These are phyloP conservation scores for Beauveria varroae DNA, from an alignment of 2,329 filamentous ascomycete species.

Conservation along the genomic window DNA sequence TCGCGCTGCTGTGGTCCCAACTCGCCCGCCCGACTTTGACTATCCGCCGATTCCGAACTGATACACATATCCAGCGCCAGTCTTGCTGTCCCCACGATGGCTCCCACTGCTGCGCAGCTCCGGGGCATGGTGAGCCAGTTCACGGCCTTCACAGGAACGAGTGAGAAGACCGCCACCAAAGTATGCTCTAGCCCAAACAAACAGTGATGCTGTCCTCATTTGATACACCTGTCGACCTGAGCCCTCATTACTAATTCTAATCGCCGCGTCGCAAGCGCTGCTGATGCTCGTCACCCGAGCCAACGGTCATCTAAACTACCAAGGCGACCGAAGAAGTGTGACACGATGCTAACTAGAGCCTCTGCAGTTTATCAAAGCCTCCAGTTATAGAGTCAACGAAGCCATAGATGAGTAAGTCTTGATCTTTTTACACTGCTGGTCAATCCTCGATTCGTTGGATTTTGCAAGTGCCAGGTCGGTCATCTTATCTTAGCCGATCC, in stretches of 20 bases:
- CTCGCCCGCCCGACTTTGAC: background rate
- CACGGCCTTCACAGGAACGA: slow-evolving; percentile 33
- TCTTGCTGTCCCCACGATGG: slow-evolving; percentile 21
- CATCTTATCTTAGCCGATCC: background rate
- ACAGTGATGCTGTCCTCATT: background rate
- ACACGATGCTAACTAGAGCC: background rate
- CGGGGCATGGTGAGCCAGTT: slow-evolving; percentile 36
- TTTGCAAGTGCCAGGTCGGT: background rate
- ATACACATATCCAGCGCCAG: background rate
- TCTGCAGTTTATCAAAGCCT: slow-evolving; percentile 38
- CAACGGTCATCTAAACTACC: background rate
- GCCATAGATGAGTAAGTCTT: slow-evolving; percentile 51
- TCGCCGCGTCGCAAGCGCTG: background rate
- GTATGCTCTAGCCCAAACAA: slow-evolving; percentile 27
- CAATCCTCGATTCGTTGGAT: background rate
- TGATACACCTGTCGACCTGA: background rate
- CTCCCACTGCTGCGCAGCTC: slow-evolving; percentile 30
- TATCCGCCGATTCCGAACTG: background rate
- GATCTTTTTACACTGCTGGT: background rate
- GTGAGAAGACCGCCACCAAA: slow-evolving; percentile 35
- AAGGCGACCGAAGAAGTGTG: background rate
- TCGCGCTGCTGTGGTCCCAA: background rate
- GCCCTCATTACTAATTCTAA: background rate
- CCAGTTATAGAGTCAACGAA: slow-evolving; percentile 43
- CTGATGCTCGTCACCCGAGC: background rate